These are phyloP conservation scores for Candida ficus DNA, from an alignment of 805 yeast species.

Conservation along the genomic window DNA sequence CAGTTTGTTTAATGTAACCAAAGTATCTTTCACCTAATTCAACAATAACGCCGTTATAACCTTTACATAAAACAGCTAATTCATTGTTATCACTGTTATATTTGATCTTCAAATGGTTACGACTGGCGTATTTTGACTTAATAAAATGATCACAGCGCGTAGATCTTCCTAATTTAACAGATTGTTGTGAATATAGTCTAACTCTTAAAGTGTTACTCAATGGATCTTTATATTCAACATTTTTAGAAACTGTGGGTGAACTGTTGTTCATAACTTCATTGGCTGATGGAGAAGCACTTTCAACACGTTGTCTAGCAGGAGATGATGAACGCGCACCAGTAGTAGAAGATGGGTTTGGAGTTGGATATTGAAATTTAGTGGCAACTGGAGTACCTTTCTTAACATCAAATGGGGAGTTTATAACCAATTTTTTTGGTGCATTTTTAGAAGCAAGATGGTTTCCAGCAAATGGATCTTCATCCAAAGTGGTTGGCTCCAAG, in stretches of 20 bases:
- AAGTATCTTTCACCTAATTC: conserved; percentile 49
- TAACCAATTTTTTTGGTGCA: conserved; percentile 14
- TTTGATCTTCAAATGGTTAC: conserved; percentile 55
- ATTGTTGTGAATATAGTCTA: conserved; percentile 16
- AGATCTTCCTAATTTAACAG: conserved; percentile 46
- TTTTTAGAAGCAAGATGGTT: conserved; percentile 5
- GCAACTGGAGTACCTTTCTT: conserved; percentile 1
- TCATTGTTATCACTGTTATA: conserved; percentile 36
- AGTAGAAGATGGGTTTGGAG: conserved; percentile 69
- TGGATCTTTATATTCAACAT: not conserved
- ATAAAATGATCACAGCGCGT: conserved; percentile 45
- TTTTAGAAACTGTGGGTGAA: not conserved
- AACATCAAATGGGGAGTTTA: conserved; percentile 18
- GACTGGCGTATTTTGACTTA: conserved; percentile 55
- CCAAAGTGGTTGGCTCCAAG: conserved; percentile 16
- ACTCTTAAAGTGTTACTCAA: conserved; percentile 14
- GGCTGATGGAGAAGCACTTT: not conserved
- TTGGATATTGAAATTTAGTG: conserved; percentile 44
- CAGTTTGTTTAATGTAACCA: conserved; percentile 21
- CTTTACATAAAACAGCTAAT: conserved; percentile 62
- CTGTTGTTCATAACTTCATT: not conserved
- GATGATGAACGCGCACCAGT: conserved; percentile 36
- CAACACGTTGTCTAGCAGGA: conserved; percentile 19
- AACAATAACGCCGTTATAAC: conserved; percentile 75
- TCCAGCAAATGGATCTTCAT: conserved; percentile 18